Conservation (phyloP, 2,329 filamentous ascomycete species). For the Stenocarpella maydis region DNA sequence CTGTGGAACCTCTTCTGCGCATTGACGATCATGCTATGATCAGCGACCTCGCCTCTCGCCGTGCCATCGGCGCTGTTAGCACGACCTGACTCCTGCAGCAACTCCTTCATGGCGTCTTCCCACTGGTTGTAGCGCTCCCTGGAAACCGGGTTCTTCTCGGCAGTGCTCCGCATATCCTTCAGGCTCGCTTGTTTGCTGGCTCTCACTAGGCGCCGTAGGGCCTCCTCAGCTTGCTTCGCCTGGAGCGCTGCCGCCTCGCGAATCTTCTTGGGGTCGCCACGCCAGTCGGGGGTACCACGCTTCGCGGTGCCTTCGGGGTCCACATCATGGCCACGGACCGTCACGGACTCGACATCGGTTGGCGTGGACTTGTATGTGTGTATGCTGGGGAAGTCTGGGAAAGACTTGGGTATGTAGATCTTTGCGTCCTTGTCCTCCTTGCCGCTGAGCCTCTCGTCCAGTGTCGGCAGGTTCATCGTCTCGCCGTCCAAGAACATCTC, state of each 20-base stretch:
- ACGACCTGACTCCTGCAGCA: constrained; percentile 51
- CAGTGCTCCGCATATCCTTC: constrained; percentile 67
- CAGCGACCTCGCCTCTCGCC: constrained; percentile 59
- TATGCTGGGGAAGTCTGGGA: constrained; percentile 70
- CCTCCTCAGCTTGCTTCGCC: constrained; percentile 69
- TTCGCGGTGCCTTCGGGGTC: constrained; percentile 38
- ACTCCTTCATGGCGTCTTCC: constrained; percentile 67
- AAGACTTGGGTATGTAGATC: constrained; percentile 64
- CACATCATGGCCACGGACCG: constrained; percentile 40
- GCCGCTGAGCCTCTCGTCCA: constrained; percentile 66
- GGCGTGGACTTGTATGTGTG: constrained; percentile 71
- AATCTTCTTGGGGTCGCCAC: constrained; percentile 63
- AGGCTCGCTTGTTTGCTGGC: constrained; percentile 71
- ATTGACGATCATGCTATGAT: constrained; percentile 72
- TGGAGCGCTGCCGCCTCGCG: constrained; percentile 67
- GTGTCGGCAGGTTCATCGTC: constrained; percentile 53
- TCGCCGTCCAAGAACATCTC: constrained; percentile 48
- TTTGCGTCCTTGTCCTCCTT: constrained; percentile 63
- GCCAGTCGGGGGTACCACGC: constrained; percentile 40
- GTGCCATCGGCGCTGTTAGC: constrained; percentile 34
- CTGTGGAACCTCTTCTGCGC: constrained; percentile 61
- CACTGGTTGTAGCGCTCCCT: constrained; percentile 66
- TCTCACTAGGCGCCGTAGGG: constrained; percentile 65
- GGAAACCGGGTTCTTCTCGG: constrained; percentile 60
- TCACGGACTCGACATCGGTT: constrained; percentile 48